A percentile compares a stretch with the other conserved stretches of the same genome.
phyloP scores from a whole-genome alignment of 2,329 filamentous ascomycete genomes.

The Claviceps capensis region DNA sequence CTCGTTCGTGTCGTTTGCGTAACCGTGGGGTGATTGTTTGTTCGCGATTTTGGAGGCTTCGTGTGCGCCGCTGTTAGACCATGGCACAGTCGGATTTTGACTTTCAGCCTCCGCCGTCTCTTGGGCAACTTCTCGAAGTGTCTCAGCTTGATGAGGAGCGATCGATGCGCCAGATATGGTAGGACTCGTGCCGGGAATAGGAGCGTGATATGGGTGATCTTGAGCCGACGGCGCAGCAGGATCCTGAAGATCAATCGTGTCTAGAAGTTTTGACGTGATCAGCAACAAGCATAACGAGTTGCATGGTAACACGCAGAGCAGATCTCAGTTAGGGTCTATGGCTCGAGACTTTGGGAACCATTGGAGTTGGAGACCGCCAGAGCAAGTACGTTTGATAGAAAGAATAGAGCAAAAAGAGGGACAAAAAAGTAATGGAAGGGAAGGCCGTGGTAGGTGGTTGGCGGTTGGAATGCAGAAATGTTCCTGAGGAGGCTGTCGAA shows the following conservation, averaged over 20 bases:
- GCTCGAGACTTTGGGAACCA: background rate
- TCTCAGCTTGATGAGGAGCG: conserved; percentile 74
- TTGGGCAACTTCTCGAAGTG: conserved; percentile 66
- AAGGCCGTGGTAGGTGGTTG: conserved; percentile 4
- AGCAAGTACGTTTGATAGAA: background rate
- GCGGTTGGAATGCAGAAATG: conserved; percentile 14
- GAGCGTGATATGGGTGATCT: conserved; percentile 43
- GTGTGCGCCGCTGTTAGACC: conserved; percentile 28
- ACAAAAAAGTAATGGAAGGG: background rate
- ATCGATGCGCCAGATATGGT: conserved; percentile 30
- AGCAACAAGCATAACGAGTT: conserved; percentile 1
- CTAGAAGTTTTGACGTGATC: conserved; percentile 28
- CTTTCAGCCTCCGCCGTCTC: conserved; percentile 62
- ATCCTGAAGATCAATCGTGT: conserved; percentile 91
- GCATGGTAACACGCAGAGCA: background rate
- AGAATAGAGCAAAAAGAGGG: background rate
- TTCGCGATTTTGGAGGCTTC: conserved; percentile 23
- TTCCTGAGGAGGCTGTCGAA: background rate
- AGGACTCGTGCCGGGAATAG: conserved; percentile 23
- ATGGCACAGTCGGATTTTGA: conserved; percentile 48
- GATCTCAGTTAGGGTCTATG: background rate
- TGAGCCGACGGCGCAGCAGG: conserved; percentile 70
- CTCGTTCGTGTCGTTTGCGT: conserved; percentile 15
- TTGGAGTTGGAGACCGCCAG: background rate
- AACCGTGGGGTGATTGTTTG: conserved; percentile 31